Base-by-base conservation (phyloP, 805 yeast species). In the Saccharomyces jurei region DNA sequence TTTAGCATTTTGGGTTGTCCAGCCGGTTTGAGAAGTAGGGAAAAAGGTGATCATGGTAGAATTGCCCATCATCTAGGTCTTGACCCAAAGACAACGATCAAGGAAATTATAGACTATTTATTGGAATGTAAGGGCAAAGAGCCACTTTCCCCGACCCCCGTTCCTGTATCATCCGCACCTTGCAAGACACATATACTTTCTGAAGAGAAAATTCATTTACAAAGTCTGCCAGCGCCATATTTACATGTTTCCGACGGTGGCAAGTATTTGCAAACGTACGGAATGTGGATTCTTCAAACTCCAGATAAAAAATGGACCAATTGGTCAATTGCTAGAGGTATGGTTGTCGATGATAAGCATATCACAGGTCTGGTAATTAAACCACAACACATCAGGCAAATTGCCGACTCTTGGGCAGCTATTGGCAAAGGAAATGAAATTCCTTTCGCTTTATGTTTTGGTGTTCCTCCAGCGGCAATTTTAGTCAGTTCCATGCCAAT, bases 401-500 rank as follows among this genome's bases (percentile, higher is more conserved):
- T 64, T 48, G 63, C 69, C 6, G 59, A 63, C 48, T 49, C 60
- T 46, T 64, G 67, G 67, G 58, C 52, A 10, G 60, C 55, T 2
- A 48, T 59, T 36, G 67, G 68, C 21, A 61, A 61, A 49, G 68
- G 63, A 10, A 55, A 58, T 17, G 41, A 58, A 21, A 56, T 66
- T 17, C 69, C 69, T 10, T 62, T 58, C 48, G 60, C 62, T 5
- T 56, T 66, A 49, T 57, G 63, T 49, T 66, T 66, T 51, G 70
- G 69, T 47, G 69, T 63, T 28, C 70, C 69, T 11, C 69, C 70
- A 2, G 68, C 70, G 11, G 66, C 69, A 13, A 65, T 66, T 26
- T 50, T 66, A 47, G 64, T 60, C 17, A 56, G 63, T 52, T 59
- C 62, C 21, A 60, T 61, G 63, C 65, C 65, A 53, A 61, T 59